A percentile compares a stretch with the other conserved stretches of the same genome.
Evolutionary conservation across 2,329 filamentous ascomycete genomes (phyloP).

Genomic region (Mycocentrospora acerina): DNA sequence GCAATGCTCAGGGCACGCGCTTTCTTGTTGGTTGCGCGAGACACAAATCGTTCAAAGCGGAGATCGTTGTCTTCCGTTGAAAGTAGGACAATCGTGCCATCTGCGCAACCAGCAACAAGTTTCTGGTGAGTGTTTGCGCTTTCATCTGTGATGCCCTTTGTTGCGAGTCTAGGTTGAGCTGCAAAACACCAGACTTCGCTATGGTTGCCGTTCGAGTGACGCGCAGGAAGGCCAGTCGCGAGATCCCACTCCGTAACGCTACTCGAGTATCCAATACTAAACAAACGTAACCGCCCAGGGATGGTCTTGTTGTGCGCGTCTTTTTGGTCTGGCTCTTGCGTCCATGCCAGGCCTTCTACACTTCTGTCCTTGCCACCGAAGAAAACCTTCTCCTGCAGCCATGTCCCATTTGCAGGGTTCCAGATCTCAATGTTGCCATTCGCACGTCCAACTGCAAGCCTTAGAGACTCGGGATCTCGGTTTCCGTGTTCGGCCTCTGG

Average conservation of each 20-base stretch:
- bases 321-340: conserved; percentile 76
- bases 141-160: conserved; percentile 35
- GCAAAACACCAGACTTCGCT: conserved; percentile 97
- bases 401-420: conserved; percentile 80
- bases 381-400: conserved; percentile 88
- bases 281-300: conserved; percentile 77
- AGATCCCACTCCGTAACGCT: conserved; percentile 96
- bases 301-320: conserved; percentile 59
- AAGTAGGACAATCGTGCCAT: conserved; percentile 85
- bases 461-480: conserved; percentile 59
- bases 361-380: conserved; percentile 81
- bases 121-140: conserved; percentile 49
- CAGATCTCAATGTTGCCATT: conserved; percentile 98
- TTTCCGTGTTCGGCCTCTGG: conserved; percentile 42
- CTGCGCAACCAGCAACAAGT: conserved; percentile 84
- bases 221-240: conserved; percentile 71
- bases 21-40: conserved; percentile 77
- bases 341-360: conserved; percentile 90
- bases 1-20: conserved; percentile 87
- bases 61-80: conserved; percentile 84
- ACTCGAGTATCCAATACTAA: conserved; percentile 93
- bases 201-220: conserved; percentile 87
- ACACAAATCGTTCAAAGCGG: conserved; percentile 73
- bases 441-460: conserved; percentile 84
- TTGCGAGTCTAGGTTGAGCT: conserved; percentile 66